Evolutionary conservation across 495 filamentous ascomycete genomes (phyloP), one percentile per base, ranked within the genome.

Genomic region (Aspergillus homomorphus): DNA sequence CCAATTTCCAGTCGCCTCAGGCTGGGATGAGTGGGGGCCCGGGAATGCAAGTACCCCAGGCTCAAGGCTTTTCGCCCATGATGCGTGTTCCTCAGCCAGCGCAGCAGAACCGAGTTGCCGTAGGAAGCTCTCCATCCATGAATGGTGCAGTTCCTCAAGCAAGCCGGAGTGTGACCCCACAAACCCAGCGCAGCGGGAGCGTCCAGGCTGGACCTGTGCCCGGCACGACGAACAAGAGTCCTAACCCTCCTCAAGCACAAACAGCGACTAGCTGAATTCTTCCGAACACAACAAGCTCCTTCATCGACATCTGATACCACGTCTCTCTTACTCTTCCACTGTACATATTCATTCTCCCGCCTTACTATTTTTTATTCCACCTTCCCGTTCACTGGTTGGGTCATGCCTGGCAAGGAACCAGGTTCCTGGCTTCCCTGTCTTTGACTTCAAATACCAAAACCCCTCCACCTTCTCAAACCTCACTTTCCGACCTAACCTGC

Each of bases 61-160:
- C 86, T 7, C 87, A 90, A 57, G 81, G 88, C 21, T 92, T 88
- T 66, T 88, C 88, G 19, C 86, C 87, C 44, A 84, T 89, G 64
- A 83, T 91, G 66, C 80, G 89, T 48, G 84, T 84, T 24, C 87
- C 89, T 57, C 88, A 91, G 61, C 59, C 67, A 26, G 65, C 69
- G 26, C 79, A 76, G 60, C 77, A 76, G 46, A 78, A 71, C 50
- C 72, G 76, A 18, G 74, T 69, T 7, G 70, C 66, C 38, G 64
- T 70, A 26, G 69, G 67, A 49, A 76, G 69, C 60, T 77, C 75
- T 14, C 74, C 73, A 10, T 71, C 68, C 21, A 67, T 78, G 65
- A 76, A 76, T 56, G 77, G 74, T 18, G 65, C 67, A 21, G 69
- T 70, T 41, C 54, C 71, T 48, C 76, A 75, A 51, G 57, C 68